Conservation (phyloP, 1,139 yeast genomes). For the Hemisphaericaspora xylanilytica region DNA sequence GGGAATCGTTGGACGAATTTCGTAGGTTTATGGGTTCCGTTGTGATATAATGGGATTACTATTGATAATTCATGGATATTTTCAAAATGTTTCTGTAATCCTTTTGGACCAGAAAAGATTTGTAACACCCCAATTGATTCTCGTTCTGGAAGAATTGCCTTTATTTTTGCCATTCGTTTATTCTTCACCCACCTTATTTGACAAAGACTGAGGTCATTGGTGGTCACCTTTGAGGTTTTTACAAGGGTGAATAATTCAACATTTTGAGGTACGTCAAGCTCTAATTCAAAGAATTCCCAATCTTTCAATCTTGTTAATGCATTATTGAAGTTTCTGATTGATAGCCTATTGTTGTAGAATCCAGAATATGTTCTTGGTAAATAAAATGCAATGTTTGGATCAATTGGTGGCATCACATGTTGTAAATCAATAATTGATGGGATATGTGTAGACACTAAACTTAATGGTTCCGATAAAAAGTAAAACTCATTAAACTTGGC, state of each 20-base stretch:
- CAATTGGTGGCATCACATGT: slow-evolving; percentile 81
- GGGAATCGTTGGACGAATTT: slow-evolving; percentile 73
- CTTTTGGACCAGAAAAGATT: slow-evolving; percentile 70
- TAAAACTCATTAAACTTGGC: slow-evolving; percentile 53
- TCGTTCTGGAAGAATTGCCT: slow-evolving; percentile 73
- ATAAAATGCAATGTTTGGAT: slow-evolving; percentile 72
- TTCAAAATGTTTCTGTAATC: slow-evolving; percentile 56
- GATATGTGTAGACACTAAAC: slow-evolving; percentile 78
- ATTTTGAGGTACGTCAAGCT: slow-evolving; percentile 65
- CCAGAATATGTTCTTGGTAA: slow-evolving; percentile 86
- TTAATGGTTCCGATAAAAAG: slow-evolving; percentile 73
- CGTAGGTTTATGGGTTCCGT: slow-evolving; percentile 56
- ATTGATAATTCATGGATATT: slow-evolving; percentile 69
- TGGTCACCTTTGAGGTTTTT: slow-evolving; percentile 50
- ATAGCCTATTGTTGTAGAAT: slow-evolving; percentile 58
- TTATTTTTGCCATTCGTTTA: slow-evolving; percentile 68
- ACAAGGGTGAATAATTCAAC: slow-evolving; percentile 60
- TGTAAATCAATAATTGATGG: slow-evolving; percentile 79
- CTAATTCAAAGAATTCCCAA: slow-evolving; percentile 76
- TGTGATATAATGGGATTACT: slow-evolving; percentile 75
- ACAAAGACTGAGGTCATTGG: slow-evolving; percentile 60
- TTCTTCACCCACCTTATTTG: slow-evolving; percentile 73
- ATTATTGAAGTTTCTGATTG: slow-evolving; percentile 68
- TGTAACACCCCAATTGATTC: slow-evolving; percentile 70
- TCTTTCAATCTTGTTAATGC: slow-evolving; percentile 73